These are phyloP conservation scores for Hypoxylon sp. DNA, from an alignment of 2,329 filamentous ascomycete genomes.

Conservation along the genomic window DNA sequence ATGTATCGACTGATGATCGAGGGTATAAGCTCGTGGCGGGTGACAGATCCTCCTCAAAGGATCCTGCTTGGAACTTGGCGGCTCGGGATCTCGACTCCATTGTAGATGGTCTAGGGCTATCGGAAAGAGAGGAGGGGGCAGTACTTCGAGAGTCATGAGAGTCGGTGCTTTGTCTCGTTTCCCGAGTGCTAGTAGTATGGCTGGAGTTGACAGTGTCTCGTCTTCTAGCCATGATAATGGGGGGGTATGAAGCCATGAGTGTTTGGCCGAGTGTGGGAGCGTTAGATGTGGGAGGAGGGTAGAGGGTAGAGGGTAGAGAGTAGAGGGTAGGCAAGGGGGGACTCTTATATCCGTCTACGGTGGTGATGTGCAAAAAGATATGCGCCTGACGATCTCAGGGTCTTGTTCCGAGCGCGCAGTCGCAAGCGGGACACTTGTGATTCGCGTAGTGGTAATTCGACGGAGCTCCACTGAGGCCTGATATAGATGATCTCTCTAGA, in stretches of 20 bases:
- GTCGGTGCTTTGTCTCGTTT: slow-evolving; percentile 58
- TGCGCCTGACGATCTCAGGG: slow-evolving; percentile 44
- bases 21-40: slow-evolving; percentile 59
- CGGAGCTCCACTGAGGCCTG: slow-evolving; percentile 47
- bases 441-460: slow-evolving; percentile 45
- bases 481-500: slow-evolving; percentile 43
- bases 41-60: slow-evolving; percentile 53
- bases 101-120: slow-evolving; percentile 56
- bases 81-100: slow-evolving; percentile 47
- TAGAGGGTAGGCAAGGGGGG: slow-evolving; percentile 27
- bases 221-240: slow-evolving; percentile 53
- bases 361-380: slow-evolving; percentile 20
- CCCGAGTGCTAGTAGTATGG: slow-evolving; percentile 54
- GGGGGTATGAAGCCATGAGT: slow-evolving; percentile 40
- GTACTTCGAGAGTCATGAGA: slow-evolving; percentile 62
- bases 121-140: slow-evolving; percentile 59
- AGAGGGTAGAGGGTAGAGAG: slow-evolving; percentile 9
- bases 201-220: slow-evolving; percentile 51
- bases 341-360: slow-evolving; percentile 43
- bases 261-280: slow-evolving; percentile 33
- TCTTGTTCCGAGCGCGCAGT: slow-evolving; percentile 43
- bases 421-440: slow-evolving; percentile 41
- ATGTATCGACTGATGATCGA: slow-evolving; percentile 79
- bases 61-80: slow-evolving; percentile 38
- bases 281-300: slow-evolving; percentile 16